phyloP scores from a whole-genome alignment of 352 stramenopile genomes.

The Phytophthora rubi region DNA sequence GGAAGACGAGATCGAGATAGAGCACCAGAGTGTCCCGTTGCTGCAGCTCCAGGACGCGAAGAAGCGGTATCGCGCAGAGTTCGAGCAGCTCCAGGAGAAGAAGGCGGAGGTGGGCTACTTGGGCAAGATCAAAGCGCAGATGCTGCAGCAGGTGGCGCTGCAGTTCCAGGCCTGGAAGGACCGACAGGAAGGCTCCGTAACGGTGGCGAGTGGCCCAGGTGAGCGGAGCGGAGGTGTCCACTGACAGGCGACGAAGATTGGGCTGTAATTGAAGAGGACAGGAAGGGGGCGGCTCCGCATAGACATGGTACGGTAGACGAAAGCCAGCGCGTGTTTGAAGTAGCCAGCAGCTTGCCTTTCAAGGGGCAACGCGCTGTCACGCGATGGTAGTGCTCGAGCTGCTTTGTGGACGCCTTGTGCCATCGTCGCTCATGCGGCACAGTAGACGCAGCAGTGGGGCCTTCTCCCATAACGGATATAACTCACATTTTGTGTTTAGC shows the following conservation, averaged over 20 bases:
- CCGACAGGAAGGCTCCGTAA: slow-evolving; percentile 18
- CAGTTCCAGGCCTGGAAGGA: slow-evolving; percentile 61
- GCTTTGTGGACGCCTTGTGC: not conserved
- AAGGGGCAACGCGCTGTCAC: slow-evolving; percentile 10
- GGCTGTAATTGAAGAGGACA: not conserved
- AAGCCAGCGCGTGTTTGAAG: slow-evolving; percentile 11
- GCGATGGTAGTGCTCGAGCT: not conserved
- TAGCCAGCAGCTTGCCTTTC: slow-evolving; percentile 5
- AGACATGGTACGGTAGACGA: slow-evolving; percentile 9
- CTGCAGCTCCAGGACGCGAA: slow-evolving; percentile 68
- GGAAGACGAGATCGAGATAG: slow-evolving; percentile 8
- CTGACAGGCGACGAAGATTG: not conserved
- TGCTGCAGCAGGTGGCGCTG: slow-evolving; percentile 57
- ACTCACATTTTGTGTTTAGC: too few species aligned
- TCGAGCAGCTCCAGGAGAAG: slow-evolving; percentile 59
- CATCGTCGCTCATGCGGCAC: too few species aligned
- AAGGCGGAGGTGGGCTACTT: slow-evolving; percentile 60
- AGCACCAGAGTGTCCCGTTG: slow-evolving; percentile 28
- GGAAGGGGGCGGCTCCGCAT: not conserved
- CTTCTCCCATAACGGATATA: too few species aligned
- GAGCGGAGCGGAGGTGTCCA: not conserved
- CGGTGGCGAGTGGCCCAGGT: slow-evolving; percentile 11
- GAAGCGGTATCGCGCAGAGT: slow-evolving; percentile 55
- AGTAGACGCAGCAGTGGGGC: too few species aligned
- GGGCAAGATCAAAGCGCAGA: slow-evolving; percentile 65